phyloP scores from a whole-genome alignment of 2,329 filamentous ascomycete species.

The Stemphylium lycopersici region DNA sequence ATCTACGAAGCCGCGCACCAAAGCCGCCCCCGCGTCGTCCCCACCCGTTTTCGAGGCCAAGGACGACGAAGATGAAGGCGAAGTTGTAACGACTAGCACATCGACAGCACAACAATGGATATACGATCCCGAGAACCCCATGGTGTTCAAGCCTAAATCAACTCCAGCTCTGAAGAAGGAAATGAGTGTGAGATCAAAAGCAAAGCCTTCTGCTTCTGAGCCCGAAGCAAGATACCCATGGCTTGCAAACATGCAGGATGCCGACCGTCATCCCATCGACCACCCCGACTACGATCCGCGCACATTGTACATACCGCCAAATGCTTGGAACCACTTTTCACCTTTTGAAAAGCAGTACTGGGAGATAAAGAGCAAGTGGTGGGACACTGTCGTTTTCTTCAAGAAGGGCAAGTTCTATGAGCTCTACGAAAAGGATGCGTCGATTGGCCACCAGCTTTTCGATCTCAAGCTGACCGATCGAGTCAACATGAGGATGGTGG shows the following conservation, averaged over 20 bases:
- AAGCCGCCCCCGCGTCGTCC: constrained; percentile 54
- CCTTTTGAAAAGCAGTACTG: constrained; percentile 98
- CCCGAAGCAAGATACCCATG: constrained; percentile 88
- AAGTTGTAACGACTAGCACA: constrained; percentile 60
- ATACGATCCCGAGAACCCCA: constrained; percentile 67
- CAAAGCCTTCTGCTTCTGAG: constrained; percentile 79
- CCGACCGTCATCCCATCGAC: constrained; percentile 76
- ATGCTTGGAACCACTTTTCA: constrained; percentile 82
- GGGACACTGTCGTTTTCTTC: constrained; percentile 98
- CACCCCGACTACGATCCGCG: constrained; percentile 91
- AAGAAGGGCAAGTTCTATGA: constrained; percentile 99
- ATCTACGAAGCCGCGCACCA: constrained; percentile 68
- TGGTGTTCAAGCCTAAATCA: constrained; percentile 57
- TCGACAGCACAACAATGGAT: constrained; percentile 87
- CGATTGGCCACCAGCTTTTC: constrained; percentile 93
- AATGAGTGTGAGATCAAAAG: constrained; percentile 45
- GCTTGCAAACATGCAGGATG: constrained; percentile 85
- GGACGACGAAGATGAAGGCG: constrained; percentile 61
- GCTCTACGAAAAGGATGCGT: constrained; percentile 96
- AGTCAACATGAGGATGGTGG: constrained; percentile 99
- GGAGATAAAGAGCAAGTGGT: constrained; percentile 98
- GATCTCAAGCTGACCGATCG: constrained; percentile 97
- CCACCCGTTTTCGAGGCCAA: constrained; percentile 46
- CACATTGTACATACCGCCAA: constrained; percentile 86
- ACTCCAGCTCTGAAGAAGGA: constrained; percentile 41